These are phyloP conservation scores for Mentha longifolia DNA, from an alignment of 257 asterid species.

Conservation along the genomic window DNA sequence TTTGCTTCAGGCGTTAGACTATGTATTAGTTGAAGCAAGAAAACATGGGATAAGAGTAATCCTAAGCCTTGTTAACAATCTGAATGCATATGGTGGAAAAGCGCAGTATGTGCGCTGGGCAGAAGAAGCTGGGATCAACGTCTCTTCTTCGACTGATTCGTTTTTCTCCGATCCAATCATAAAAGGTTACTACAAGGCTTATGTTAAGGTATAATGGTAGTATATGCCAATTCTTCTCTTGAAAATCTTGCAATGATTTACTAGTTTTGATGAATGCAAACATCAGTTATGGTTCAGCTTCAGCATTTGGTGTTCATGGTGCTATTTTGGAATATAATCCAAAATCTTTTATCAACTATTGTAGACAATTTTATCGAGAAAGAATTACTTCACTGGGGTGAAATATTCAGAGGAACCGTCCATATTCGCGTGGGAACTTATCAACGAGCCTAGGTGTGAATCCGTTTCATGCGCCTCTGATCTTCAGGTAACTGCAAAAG, in stretches of 20 bases:
- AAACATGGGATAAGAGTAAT: slow-evolving; percentile 51
- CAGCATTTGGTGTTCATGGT: neutral
- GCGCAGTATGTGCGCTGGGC: slow-evolving; percentile 66
- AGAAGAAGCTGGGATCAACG: slow-evolving; percentile 47
- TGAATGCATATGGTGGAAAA: slow-evolving; percentile 63
- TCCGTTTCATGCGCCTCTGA: slow-evolving; percentile 48
- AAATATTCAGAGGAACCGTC: slow-evolving; percentile 56
- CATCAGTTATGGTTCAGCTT: neutral
- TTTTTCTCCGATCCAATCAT: slow-evolving; percentile 51
- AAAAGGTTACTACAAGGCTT: slow-evolving; percentile 45
- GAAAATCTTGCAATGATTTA: neutral
- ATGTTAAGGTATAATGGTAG: slow-evolving; percentile 60
- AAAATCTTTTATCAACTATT: neutral
- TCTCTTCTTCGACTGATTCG: slow-evolving; percentile 44
- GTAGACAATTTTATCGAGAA: slow-evolving; percentile 51
- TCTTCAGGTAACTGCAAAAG: slow-evolving; percentile 47
- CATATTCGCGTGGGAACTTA: slow-evolving; percentile 69
- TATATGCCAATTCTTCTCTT: too few relatives aligned
- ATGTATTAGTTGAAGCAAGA: slow-evolving; percentile 61
- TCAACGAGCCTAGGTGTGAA: slow-evolving; percentile 65
- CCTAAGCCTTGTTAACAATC: slow-evolving; percentile 59
- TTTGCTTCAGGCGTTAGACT: slow-evolving; percentile 53
- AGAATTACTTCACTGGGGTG: slow-evolving; percentile 50
- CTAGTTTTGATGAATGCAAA: too few relatives aligned
- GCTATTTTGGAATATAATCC: neutral